phyloP scores from a whole-genome alignment of 495 filamentous ascomycete genomes.

The Copromyces sp. region DNA sequence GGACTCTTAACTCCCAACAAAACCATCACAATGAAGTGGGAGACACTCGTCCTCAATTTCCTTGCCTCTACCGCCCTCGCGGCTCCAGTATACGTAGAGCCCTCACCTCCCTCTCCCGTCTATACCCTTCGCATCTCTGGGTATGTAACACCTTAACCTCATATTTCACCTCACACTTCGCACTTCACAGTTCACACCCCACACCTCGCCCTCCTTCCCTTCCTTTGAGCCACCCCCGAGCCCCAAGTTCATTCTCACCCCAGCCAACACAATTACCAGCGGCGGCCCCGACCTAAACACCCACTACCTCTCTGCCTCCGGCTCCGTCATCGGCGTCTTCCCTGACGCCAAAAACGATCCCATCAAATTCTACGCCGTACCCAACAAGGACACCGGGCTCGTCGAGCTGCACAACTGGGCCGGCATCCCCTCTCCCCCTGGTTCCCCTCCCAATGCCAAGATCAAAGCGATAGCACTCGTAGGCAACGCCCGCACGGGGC shows the following conservation, averaged over 20 bases:
- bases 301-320: slow-evolving; percentile 3
- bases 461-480: neutral
- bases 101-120: neutral
- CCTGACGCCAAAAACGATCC: neutral
- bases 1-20: neutral
- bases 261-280: slow-evolving; percentile 2
- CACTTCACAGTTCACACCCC: neutral
- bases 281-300: slow-evolving; percentile 7
- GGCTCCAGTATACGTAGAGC: slow-evolving; percentile 11
- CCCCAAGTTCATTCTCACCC: neutral
- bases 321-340: slow-evolving; percentile 11
- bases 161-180: neutral
- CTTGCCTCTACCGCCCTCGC: slow-evolving; percentile 9
- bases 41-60: slow-evolving; percentile 3
- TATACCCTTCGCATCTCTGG: slow-evolving; percentile 16
- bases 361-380: slow-evolving; percentile 11
- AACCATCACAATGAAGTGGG: slow-evolving; percentile 13
- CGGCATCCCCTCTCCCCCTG: slow-evolving; percentile 19
- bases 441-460: slow-evolving; percentile 9
- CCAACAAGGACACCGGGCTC: neutral
- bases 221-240: neutral
- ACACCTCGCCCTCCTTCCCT: neutral
- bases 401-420: slow-evolving; percentile 5
- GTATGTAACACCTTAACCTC: slow-evolving; percentile 6
- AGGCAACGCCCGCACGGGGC: neutral